Base-by-base conservation (phyloP, 352 stramenopile genomes). In the Phytophthora fragariaefolia region DNA sequence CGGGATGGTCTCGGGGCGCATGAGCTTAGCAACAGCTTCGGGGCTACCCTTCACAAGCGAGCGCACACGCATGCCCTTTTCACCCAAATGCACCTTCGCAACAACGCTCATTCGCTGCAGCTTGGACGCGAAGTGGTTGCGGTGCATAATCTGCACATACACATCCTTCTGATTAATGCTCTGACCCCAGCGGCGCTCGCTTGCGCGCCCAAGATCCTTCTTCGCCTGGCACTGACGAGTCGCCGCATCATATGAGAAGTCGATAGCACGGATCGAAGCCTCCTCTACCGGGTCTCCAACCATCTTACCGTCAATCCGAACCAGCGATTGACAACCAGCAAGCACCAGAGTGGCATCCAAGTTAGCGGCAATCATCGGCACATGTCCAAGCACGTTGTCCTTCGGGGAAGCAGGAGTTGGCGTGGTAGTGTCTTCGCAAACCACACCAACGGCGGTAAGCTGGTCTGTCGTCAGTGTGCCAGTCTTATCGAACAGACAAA, bases 401-500 rank as follows among this genome's bases (percentile, higher is more conserved):
- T 72, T 80, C 10, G 65, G 68, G 15, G 50, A 17, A 43, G 68
- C 65, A 15, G 56, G 74, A 28, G 80, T 83, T 18, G 73, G 45
- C 6, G 58, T 60, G 0, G 65, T 89, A 2, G 81, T 80, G 61
- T 95, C 86, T 57, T 95, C 77, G 42, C 89, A 94, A 1, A 97
- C 89, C 3, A 99, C 93, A 50, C 97, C 98, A 53, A 94, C 84
- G 1, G 98, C 82, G 27, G 89, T 95, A 56, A 99, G 90, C 66
- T 98, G 89, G 74, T 99, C 98, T 22, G 89, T 98, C 0, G 98
- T 99, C 32, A 99, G 75, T 6, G 98, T 99, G 24, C 98, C 98
- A 0, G 97, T 99, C 80, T 99, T 99, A 76, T 99, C 98, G 68
- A 99, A 99, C 28, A 97, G 88, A 63, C 97, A 99, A 66, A 98